A percentile compares a stretch with the other conserved stretches of the same genome.
Evolutionary conservation across 75 land plant genomes (phyloP).

Genomic region (Picea sitchensis): DNA sequence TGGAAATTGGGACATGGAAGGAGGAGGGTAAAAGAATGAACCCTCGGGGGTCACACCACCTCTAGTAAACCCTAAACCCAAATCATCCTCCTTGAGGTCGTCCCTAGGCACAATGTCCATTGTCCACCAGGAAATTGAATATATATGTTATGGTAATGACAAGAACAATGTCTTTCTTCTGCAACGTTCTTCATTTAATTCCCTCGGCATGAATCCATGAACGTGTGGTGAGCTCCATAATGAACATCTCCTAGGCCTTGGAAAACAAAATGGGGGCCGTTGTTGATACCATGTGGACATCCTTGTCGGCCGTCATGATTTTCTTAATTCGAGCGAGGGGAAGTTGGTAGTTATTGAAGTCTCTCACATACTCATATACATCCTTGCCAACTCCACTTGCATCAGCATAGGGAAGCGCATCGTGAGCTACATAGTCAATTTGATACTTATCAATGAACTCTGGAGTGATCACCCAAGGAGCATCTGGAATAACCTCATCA

Average conservation of each 20-base stretch:
- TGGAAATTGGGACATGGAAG: constrained; percentile 9
- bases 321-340: constrained; percentile 79
- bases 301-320: constrained; percentile 82
- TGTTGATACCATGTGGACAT: constrained; percentile 79
- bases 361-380: constrained; percentile 42
- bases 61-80: constrained; percentile 1
- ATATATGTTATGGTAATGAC: constrained; percentile 79
- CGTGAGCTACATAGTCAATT: too few relatives aligned
- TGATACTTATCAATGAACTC: too few relatives aligned
- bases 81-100: constrained; percentile 54
- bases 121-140: constrained; percentile 50
- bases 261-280: constrained; percentile 77
- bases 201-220: constrained; percentile 88
- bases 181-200: constrained; percentile 69
- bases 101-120: constrained; percentile 73
- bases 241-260: constrained; percentile 86
- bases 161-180: neutral
- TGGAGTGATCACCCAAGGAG: too few relatives aligned
- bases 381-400: too few relatives aligned
- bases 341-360: constrained; percentile 75
- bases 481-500: too few relatives aligned
- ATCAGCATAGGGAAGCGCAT: too few relatives aligned
- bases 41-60: constrained; percentile 8
- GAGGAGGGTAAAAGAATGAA: constrained; percentile 11
- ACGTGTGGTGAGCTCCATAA: constrained; percentile 64